Percentiles rank a stretch among this genome's conserved stretches.
Conservation (phyloP, 345 rosid species). For the Gossypium bickii region DNA sequence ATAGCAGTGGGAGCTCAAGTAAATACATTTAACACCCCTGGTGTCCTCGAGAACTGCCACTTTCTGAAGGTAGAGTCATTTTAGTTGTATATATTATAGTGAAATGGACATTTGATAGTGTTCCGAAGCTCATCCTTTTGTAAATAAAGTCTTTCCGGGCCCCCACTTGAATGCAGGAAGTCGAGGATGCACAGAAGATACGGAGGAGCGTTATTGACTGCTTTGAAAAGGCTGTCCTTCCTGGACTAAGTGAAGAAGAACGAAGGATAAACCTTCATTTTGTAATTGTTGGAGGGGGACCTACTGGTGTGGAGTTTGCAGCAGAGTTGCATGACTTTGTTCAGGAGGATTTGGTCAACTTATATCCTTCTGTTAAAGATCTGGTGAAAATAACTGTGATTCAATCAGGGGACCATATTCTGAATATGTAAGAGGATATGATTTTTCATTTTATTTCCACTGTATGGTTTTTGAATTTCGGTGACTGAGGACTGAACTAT, state of each 20-base stretch:
- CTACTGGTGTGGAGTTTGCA: slow-evolving; percentile 98
- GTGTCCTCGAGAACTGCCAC: slow-evolving; percentile 90
- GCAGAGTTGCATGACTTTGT: slow-evolving; percentile 94
- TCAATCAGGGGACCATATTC: slow-evolving; percentile 95
- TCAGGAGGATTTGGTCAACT: slow-evolving; percentile 57
- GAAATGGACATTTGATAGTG: slow-evolving; percentile 3
- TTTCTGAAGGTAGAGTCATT: slow-evolving; percentile 66
- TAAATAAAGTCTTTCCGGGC: background rate
- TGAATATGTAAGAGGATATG: slow-evolving; percentile 57
- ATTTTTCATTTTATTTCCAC: background rate
- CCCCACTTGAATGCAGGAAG: slow-evolving; percentile 50
- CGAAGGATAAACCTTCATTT: slow-evolving; percentile 76
- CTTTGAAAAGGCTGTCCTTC: slow-evolving; percentile 87
- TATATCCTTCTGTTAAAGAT: slow-evolving; percentile 73
- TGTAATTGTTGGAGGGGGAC: slow-evolving; percentile 96
- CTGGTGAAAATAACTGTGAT: slow-evolving; percentile 65
- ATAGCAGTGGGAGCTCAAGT: slow-evolving; percentile 89
- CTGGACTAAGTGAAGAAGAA: slow-evolving; percentile 78
- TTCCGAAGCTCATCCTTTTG: background rate
- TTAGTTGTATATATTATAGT: background rate
- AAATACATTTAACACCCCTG: slow-evolving; percentile 90
- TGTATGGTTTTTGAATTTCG: background rate
- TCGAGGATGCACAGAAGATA: slow-evolving; percentile 93
- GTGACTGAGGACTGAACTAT: background rate
- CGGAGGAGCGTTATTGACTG: slow-evolving; percentile 80